Conservation (phyloP, 768 basidiomycete species). For the Panaeolus cyanescens region DNA sequence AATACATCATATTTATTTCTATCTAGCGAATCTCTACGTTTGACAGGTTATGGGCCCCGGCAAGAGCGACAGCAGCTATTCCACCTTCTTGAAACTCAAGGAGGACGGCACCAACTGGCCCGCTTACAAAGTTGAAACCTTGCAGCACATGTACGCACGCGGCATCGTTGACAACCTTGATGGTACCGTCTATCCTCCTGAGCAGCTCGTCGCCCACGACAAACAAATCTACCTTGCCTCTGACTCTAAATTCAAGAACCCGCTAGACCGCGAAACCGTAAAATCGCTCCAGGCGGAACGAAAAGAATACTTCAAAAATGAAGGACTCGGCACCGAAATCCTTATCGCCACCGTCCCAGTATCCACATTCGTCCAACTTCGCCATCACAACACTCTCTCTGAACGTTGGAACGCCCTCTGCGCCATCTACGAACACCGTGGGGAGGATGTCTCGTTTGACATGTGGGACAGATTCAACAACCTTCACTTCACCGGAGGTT, state of each 20-base stretch:
- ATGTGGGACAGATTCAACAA: not conserved
- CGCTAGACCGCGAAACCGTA: not conserved
- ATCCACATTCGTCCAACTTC: not conserved
- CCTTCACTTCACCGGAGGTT: not conserved
- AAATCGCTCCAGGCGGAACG: not conserved
- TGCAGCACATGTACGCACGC: constrained; percentile 24
- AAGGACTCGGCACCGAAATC: not conserved
- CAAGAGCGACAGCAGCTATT: constrained; percentile 5
- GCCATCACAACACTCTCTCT: not conserved
- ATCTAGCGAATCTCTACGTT: no score
- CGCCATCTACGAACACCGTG: not conserved
- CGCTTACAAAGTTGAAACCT: constrained; percentile 22
- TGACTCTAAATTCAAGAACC: not conserved
- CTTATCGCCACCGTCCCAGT: not conserved
- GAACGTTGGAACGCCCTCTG: not conserved
- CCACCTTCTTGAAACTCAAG: constrained; percentile 21
- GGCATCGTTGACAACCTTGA: constrained; percentile 23
- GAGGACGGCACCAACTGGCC: constrained; percentile 32
- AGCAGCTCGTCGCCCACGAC: not conserved
- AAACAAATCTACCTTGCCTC: not conserved
- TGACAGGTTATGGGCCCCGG: constrained; percentile 33
- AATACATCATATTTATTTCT: no score
- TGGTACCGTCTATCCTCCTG: constrained; percentile 13
- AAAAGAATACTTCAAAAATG: not conserved
- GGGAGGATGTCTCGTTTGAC: not conserved